These are phyloP conservation scores for Scheffersomyces titani DNA, from an alignment of 1,139 yeast species.

Conservation along the genomic window DNA sequence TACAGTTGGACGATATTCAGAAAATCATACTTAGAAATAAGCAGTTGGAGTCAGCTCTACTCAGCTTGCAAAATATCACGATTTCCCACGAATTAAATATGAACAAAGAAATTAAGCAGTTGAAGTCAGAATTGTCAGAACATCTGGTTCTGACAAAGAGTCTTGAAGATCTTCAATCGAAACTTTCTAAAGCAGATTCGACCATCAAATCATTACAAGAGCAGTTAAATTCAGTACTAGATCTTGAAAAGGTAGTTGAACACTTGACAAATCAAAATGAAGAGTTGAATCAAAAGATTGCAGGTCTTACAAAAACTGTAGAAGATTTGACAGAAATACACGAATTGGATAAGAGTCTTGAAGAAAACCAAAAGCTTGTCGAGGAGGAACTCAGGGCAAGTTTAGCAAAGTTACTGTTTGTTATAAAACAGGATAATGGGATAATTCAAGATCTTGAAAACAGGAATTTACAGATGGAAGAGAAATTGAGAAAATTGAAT, in stretches of 20 bases:
- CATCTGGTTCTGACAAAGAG: constrained; percentile 13
- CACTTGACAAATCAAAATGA: constrained; percentile 57
- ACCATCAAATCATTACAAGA: constrained; percentile 46
- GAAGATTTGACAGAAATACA: constrained; percentile 62
- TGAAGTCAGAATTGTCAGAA: constrained; percentile 20
- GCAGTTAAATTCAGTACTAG: constrained; percentile 43
- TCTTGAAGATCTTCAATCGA: constrained; percentile 21
- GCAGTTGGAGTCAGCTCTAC: constrained; percentile 39
- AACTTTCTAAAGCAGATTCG: constrained; percentile 39
- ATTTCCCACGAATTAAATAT: constrained; percentile 24
- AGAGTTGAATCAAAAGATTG: constrained; percentile 40
- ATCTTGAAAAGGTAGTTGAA: constrained; percentile 54
- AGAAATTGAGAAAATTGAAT: constrained; percentile 11
- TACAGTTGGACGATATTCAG: constrained; percentile 17
- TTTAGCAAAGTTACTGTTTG: constrained; percentile 33
- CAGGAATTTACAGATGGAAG: constrained; percentile 31
- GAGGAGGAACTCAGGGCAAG: constrained; percentile 55
- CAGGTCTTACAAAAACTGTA: constrained; percentile 40
- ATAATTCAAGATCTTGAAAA: constrained; percentile 29
- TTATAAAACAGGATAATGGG: constrained; percentile 25
- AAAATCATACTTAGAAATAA: constrained; percentile 28
- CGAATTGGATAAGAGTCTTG: constrained; percentile 64
- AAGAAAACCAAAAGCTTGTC: constrained; percentile 53
- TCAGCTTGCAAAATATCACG: constrained; percentile 38
- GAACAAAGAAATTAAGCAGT: constrained; percentile 21